phyloP scores from a whole-genome alignment of 2,329 filamentous ascomycete species.

The Pleoardoris graminearum region DNA sequence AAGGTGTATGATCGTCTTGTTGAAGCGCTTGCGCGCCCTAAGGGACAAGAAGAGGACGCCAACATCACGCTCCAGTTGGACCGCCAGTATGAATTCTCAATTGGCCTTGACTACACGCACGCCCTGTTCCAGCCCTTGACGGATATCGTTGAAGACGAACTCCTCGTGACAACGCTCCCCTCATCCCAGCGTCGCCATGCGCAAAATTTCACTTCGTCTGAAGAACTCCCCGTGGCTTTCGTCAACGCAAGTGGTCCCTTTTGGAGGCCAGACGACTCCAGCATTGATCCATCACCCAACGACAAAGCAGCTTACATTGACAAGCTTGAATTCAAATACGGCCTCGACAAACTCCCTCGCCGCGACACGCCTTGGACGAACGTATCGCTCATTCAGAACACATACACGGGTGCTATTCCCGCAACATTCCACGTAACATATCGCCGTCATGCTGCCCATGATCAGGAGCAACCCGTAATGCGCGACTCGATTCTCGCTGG shows the following conservation, averaged over 20 bases:
- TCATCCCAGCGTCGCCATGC: slow-evolving; percentile 18
- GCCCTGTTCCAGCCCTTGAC: slow-evolving; percentile 49
- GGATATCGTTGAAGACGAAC: slow-evolving; percentile 31
- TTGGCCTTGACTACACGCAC: slow-evolving; percentile 58
- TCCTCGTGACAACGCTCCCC: slow-evolving; percentile 29
- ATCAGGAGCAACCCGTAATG: background rate
- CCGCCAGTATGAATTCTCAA: slow-evolving; percentile 54
- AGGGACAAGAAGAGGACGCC: slow-evolving; percentile 13
- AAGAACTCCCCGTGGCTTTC: slow-evolving; percentile 45
- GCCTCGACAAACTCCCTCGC: slow-evolving; percentile 50
- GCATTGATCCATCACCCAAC: slow-evolving; percentile 33
- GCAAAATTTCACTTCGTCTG: background rate
- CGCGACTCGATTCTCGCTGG: background rate
- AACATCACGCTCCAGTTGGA: slow-evolving; percentile 36
- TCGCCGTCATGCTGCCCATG: background rate
- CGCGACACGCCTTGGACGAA: slow-evolving; percentile 49
- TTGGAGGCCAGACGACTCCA: slow-evolving; percentile 31
- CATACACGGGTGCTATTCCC: slow-evolving; percentile 53
- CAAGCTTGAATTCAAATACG: slow-evolving; percentile 26
- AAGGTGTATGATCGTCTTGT: slow-evolving; percentile 47
- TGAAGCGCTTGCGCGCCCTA: slow-evolving; percentile 33
- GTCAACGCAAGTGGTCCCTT: slow-evolving; percentile 32
- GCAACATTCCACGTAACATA: slow-evolving; percentile 47
- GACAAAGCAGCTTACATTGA: slow-evolving; percentile 36
- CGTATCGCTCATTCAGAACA: slow-evolving; percentile 53